phyloP scores from a whole-genome alignment of 768 basidiomycete genomes.

The Paxillus involutus region DNA sequence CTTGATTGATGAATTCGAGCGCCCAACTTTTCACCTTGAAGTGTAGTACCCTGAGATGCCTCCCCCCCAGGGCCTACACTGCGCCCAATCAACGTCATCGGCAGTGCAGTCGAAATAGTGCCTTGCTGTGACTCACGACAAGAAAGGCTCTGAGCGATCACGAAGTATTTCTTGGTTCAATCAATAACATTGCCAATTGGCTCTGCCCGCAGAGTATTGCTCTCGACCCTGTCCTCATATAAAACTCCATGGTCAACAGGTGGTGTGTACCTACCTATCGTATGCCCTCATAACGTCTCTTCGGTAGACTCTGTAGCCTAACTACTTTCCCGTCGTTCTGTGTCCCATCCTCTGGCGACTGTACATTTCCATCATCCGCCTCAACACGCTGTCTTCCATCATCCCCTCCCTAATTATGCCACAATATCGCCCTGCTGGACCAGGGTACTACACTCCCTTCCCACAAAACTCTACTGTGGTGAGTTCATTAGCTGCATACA shows the following conservation, averaged over 20 bases:
- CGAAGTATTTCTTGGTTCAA: not conserved
- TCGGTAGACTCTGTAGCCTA: not conserved
- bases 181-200: not conserved
- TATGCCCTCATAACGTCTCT: not conserved
- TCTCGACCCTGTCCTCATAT: not conserved
- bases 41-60: no score
- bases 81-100: not conserved
- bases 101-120: not conserved
- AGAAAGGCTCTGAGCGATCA: not conserved
- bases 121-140: not conserved
- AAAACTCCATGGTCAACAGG: not conserved
- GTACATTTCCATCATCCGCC: not conserved
- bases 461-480: constrained; percentile 1
- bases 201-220: not conserved
- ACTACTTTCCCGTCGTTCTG: not conserved
- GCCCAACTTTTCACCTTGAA: no score
- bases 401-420: constrained; percentile 1
- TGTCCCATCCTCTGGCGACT: not conserved
- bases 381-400: not conserved
- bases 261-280: not conserved
- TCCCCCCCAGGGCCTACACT: no score
- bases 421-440: constrained; percentile 6
- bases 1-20: not conserved
- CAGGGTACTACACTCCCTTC: not conserved
- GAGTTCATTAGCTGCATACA: not conserved